Evolutionary conservation across 1,284 basidiomycete genomes (phyloP).

Genomic region (Boletus mariae): DNA sequence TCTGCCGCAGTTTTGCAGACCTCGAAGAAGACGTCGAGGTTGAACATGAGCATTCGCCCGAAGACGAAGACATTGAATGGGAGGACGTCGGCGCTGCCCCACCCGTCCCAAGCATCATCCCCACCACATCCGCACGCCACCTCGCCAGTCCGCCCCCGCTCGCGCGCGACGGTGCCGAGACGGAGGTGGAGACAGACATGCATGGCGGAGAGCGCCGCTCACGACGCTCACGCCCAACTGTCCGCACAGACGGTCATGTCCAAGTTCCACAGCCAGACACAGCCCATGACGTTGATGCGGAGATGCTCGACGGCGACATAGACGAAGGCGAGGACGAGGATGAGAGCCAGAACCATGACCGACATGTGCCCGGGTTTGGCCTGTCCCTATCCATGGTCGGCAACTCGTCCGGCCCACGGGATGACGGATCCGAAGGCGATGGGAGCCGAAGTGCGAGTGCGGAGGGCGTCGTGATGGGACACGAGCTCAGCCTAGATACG

Average conservation of each 20-base stretch:
- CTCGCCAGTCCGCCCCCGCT: conserved; percentile 19
- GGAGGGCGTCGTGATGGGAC: conserved; percentile 16
- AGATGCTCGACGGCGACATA: conserved; percentile 25
- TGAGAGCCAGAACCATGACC: conserved; percentile 11
- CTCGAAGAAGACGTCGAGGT: conserved; percentile 95
- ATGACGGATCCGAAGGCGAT: conserved; percentile 29
- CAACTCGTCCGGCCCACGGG: conserved; percentile 11
- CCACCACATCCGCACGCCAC: conserved; percentile 16
- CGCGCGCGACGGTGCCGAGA: conserved; percentile 46
- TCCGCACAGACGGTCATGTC: conserved; percentile 31
- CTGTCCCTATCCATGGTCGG: conserved; percentile 9
- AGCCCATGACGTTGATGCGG: conserved; percentile 23
- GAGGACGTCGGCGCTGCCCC: conserved; percentile 20
- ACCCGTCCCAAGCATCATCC: background rate
- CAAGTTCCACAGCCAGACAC: conserved; percentile 8
- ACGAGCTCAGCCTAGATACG: conserved; percentile 2
- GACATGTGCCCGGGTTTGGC: conserved; percentile 17
- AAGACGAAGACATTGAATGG: conserved; percentile 32
- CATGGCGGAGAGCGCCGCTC: conserved; percentile 11
- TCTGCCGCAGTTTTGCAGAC: conserved; percentile 91
- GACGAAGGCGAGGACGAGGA: conserved; percentile 5
- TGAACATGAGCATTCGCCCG: conserved; percentile 35
- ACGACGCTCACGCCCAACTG: conserved; percentile 20
- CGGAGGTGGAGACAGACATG: conserved; percentile 52
- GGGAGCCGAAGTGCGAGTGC: conserved; percentile 25